Conservation (phyloP, 108 stramenopile genomes). For the Chaetoceros tenuissimus region DNA sequence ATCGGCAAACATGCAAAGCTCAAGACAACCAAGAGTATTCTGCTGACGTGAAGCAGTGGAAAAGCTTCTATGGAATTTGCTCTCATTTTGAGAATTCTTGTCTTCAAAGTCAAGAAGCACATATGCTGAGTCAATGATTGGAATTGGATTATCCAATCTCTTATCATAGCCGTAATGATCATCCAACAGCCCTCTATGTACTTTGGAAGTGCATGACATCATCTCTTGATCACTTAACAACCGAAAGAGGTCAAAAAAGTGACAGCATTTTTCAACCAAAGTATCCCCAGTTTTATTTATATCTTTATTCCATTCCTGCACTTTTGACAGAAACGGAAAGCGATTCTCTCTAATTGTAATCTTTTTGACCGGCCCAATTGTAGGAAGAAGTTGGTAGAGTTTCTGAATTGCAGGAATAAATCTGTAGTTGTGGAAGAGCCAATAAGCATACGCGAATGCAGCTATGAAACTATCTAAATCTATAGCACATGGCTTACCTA, state of each 20-base stretch:
- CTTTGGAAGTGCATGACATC: slow-evolving; percentile 26
- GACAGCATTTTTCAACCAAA: slow-evolving; percentile 80
- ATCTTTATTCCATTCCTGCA: slow-evolving; percentile 77
- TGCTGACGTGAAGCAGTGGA: slow-evolving; percentile 12
- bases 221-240: slow-evolving; percentile 70
- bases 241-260: slow-evolving; percentile 82
- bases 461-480: too few relatives aligned
- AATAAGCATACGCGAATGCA: too few relatives aligned
- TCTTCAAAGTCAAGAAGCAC: slow-evolving; percentile 57
- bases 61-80: neutral
- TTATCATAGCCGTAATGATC: slow-evolving; percentile 40
- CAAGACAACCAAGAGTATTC: slow-evolving; percentile 57
- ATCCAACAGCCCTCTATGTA: slow-evolving; percentile 56
- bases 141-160: slow-evolving; percentile 19
- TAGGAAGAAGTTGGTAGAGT: slow-evolving; percentile 46
- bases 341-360: slow-evolving; percentile 79
- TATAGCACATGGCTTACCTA: too few relatives aligned
- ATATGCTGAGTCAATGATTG: slow-evolving; percentile 79
- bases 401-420: slow-evolving; percentile 80
- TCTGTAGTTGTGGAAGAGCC: too few relatives aligned
- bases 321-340: slow-evolving; percentile 73
- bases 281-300: slow-evolving; percentile 63
- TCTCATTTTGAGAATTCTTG: slow-evolving; percentile 1
- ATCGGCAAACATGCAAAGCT: slow-evolving; percentile 80
- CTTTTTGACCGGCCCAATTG: slow-evolving; percentile 71